phyloP scores from a whole-genome alignment of 1,284 basidiomycete species.

The Sanghuangporus sanghuang region DNA sequence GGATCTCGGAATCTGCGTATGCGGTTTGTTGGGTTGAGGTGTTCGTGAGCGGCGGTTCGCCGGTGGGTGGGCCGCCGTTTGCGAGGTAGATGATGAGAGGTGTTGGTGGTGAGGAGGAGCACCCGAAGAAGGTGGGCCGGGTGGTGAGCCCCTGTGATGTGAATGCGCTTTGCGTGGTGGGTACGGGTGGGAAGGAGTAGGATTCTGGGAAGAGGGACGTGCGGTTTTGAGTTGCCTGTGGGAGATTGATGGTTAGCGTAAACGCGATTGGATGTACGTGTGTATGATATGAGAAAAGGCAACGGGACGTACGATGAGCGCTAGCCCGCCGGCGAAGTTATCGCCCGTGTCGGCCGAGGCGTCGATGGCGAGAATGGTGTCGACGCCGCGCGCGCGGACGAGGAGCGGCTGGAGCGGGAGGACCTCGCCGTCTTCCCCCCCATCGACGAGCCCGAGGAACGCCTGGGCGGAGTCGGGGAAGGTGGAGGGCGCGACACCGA shows the following conservation, averaged over 20 bases:
- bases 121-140: conserved; percentile 43
- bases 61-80: conserved; percentile 40
- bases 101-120: conserved; percentile 30
- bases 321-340: conserved; percentile 34
- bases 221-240: conserved; percentile 37
- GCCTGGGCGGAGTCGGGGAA: conserved; percentile 30
- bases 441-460: conserved; percentile 18
- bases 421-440: conserved; percentile 24
- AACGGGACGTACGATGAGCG: conserved; percentile 34
- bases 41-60: conserved; percentile 36
- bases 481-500: conserved; percentile 31
- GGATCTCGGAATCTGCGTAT: conserved; percentile 29
- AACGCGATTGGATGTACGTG: no score
- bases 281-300: no score
- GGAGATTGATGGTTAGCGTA: no score
- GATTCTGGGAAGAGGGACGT: conserved; percentile 28
- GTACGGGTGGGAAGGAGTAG: conserved; percentile 40
- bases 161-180: conserved; percentile 28
- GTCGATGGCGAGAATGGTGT: conserved; percentile 37
- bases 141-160: conserved; percentile 30
- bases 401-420: conserved; percentile 35
- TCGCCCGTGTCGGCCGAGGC: conserved; percentile 24
- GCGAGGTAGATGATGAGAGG: conserved; percentile 37
- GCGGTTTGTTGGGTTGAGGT: conserved; percentile 30
- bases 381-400: conserved; percentile 32